phyloP scores from a whole-genome alignment of 805 yeast genomes.

The Saturnispora serradocipensis region DNA sequence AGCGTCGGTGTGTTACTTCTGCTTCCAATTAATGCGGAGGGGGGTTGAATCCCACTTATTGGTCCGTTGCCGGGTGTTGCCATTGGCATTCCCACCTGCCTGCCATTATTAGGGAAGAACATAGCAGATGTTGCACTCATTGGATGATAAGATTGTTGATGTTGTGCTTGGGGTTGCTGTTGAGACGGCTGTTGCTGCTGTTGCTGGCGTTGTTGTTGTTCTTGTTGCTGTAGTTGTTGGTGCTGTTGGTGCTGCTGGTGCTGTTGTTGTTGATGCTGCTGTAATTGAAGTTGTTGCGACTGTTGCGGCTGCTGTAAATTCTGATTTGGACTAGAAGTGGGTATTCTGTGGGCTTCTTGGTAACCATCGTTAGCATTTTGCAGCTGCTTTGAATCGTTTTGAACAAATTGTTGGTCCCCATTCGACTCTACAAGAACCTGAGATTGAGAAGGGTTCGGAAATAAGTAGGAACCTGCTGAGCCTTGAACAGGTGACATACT shows the following conservation, averaged over 20 bases:
- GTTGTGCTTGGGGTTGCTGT: conserved; percentile 15
- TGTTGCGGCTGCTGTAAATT: neutral
- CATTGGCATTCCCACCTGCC: neutral
- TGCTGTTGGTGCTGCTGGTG: conserved; percentile 12
- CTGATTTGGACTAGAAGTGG: neutral
- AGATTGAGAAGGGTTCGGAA: conserved; percentile 12
- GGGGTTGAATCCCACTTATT: conserved; percentile 1
- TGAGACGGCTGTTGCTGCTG: conserved; percentile 17
- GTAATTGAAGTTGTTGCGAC: neutral
- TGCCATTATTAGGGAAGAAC: conserved; percentile 5
- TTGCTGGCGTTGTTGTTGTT: conserved; percentile 14
- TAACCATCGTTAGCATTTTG: neutral
- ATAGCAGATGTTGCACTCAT: conserved; percentile 14
- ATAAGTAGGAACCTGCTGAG: conserved; percentile 14
- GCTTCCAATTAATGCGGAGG: neutral
- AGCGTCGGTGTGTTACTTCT: conserved; percentile 50
- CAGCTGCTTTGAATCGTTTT: neutral
- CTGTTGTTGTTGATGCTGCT: neutral
- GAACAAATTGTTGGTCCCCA: conserved; percentile 13
- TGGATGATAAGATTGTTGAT: conserved; percentile 5
- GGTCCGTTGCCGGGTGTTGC: neutral
- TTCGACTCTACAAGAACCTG: neutral
- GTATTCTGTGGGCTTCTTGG: neutral
- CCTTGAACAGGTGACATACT: conserved; percentile 28
- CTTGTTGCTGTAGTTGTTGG: conserved; percentile 10